Evolutionary conservation across 768 basidiomycete genomes (phyloP).

Genomic region (Mrakia hoshinonis): DNA sequence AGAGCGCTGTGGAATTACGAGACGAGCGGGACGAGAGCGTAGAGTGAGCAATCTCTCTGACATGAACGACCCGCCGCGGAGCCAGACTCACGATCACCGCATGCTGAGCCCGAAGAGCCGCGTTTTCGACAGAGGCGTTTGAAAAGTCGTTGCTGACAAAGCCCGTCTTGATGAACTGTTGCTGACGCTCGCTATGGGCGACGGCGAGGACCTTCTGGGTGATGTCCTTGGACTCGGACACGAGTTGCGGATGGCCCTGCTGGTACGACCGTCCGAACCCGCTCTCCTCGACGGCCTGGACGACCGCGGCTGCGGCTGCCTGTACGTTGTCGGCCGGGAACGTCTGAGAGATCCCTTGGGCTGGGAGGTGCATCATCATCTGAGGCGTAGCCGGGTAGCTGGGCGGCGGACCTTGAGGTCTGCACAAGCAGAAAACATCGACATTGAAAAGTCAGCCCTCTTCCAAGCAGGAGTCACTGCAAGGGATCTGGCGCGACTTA

Average conservation of each 20-base stretch:
- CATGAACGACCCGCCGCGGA: too few species aligned
- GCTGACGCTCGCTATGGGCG: slow-evolving; percentile 17
- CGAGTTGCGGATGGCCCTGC: slow-evolving; percentile 8
- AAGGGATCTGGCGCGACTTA: too few species aligned
- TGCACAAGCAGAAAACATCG: neutral
- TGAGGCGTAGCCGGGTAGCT: neutral
- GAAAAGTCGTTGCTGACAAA: slow-evolving; percentile 23
- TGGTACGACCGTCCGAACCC: neutral
- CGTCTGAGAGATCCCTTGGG: neutral
- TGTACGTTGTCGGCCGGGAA: neutral
- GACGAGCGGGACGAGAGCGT: too few species aligned
- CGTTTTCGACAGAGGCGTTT: slow-evolving; percentile 14
- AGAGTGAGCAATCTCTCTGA: too few species aligned
- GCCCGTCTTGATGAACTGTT: slow-evolving; percentile 16
- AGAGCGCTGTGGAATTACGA: neutral
- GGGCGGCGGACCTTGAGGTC: neutral
- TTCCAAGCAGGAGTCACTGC: neutral
- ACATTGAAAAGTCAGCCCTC: neutral
- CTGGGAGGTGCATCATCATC: neutral
- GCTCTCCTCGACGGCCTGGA: slow-evolving; percentile 23
- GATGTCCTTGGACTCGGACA: slow-evolving; percentile 16
- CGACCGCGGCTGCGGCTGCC: neutral
- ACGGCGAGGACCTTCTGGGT: slow-evolving; percentile 10
- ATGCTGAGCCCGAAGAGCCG: slow-evolving; percentile 9
- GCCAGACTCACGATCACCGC: slow-evolving; percentile 21